Evolutionary conservation across 495 filamentous ascomycete species (phyloP), one percentile per base, ranked within the genome.

Genomic region (Penicillium cinerascens): DNA sequence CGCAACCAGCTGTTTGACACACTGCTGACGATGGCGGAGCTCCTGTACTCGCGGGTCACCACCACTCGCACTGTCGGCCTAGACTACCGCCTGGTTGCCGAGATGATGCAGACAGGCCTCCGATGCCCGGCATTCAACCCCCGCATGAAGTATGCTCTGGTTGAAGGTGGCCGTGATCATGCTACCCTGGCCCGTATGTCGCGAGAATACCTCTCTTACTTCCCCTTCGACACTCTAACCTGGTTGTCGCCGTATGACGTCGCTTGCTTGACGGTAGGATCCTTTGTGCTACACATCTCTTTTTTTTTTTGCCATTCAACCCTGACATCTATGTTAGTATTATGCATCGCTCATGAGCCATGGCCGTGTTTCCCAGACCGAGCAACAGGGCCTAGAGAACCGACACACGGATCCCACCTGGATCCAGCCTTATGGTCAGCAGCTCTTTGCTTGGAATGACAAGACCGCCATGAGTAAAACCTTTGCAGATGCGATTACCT

Each of bases 41-140:
- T 69, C 17, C 70, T 82, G 33, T 61, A 68, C n/a, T 56, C 72
- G 8, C 60, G 74, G 9, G 63, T 77, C 0, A 60, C 60, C 15
- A 57, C 62, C 17, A 50, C 53, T 13, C 62, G 64, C 6, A 65
- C 62, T 15, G 59, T 74, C 33, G 71, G 76, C 11, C 67, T 90
- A 40, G 84, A 78, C 21, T 51, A 63, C 5, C 68, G 74, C 39
- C 72, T 91, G 1, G 63, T 87, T 11, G 66, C 72, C 37, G 80
- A 87, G 38, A 63, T 87, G n/a, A 67, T 82, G 23, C 68, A 69
- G 1, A 78, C 83, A 1, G 82, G 77, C 16, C 68, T 89, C 52
- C 69, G 69, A 0, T 89, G 85, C 54, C 79, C 81, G 6, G 84
- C 78, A 0, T 89, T 90, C 65, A 82, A 78, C 15, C 80, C 85